Evolutionary conservation across 306 rosid species (phyloP), one percentile per base, ranked within the genome.

Genomic region (Geum urbanum): DNA sequence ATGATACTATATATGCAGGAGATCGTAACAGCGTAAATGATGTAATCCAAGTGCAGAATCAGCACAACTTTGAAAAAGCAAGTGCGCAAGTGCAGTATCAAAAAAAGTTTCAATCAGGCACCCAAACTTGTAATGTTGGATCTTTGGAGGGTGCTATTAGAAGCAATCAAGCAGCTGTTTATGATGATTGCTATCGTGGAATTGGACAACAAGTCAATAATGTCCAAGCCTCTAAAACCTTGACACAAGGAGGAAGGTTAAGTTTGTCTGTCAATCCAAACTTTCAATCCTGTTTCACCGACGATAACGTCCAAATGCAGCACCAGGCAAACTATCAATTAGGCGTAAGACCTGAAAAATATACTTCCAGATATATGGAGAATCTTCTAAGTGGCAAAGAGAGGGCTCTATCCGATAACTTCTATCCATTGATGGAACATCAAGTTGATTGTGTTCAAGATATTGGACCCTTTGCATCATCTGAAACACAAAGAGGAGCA

Each of bases 1-100:
- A 79, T 69, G 69, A 57, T 58, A 69, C 9, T 71, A n/a, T 27
- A 57, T 57, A 12, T 22, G 24, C 12, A 9, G 55, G 8, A 15
- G 45, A 57, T 71, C 61, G 37, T 14, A 54, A 64, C 44, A 45
- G 20, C 43, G 5, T 47, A 0, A 24, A 56, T 54, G 80, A 63
- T 47, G 44, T 14, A 10, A 41, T 48, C 66, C 66, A 54, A 46
- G 55, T 47, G 55, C 72, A 39, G 63, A 61, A 78, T n/a, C 72
- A 2, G 37, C 57, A 27, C 50, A 45, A 39, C 32, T 24, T 53
- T 18, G 53, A 70, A 54, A 51, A 51, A 15, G 50, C 47, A 13
- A 53, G 22, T 47, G 10, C 9, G 5, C 27, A 52, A 24, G 59
- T 19, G 74, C 58, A 70, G 47, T 57, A n/a, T 70, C 64, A 4